A percentile compares a stretch with the other conserved stretches of the same genome.
phyloP scores from a whole-genome alignment of 805 yeast genomes.

The Candida railenensis region DNA sequence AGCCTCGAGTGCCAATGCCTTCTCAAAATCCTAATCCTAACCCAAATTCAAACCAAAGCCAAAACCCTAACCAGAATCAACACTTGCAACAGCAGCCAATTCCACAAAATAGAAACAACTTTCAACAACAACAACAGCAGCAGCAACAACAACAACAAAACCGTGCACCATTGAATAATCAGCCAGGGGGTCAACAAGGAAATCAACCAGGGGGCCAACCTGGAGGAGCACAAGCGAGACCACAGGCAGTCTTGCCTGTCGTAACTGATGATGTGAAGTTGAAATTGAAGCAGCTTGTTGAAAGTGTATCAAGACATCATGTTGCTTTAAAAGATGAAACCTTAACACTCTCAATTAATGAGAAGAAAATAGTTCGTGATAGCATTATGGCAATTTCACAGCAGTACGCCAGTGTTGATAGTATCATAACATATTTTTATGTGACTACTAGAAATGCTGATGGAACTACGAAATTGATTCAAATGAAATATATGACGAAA shows the following conservation, averaged over 20 bases:
- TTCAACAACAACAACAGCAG: conserved; percentile 15
- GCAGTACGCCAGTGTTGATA: conserved; percentile 66
- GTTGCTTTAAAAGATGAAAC: conserved; percentile 69
- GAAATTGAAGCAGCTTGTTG: conserved; percentile 59
- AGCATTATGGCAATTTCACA: conserved; percentile 55
- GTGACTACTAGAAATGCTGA: conserved; percentile 71
- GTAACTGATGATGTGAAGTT: conserved; percentile 61
- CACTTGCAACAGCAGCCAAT: conserved; percentile 11
- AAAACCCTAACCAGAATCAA: conserved; percentile 18
- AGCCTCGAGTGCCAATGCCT: background rate
- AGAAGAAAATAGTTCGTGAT: conserved; percentile 59
- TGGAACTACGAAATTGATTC: conserved; percentile 74
- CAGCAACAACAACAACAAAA: conserved; percentile 15
- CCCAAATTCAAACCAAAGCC: conserved; percentile 6
- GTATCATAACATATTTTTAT: conserved; percentile 74
- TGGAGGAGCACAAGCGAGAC: background rate
- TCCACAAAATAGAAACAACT: conserved; percentile 12
- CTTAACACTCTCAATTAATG: conserved; percentile 55
- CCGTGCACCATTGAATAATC: conserved; percentile 13
- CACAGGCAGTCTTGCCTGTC: conserved; percentile 26
- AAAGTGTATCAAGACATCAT: conserved; percentile 67
- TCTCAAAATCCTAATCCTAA: background rate
- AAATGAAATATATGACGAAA: conserved; percentile 75
- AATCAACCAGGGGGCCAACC: background rate
- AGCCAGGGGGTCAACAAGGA: background rate